Percentiles rank a stretch among this genome's conserved stretches.
phyloP scores from a whole-genome alignment of 2,329 filamentous ascomycete genomes.

The Gyromitra esculenta region DNA sequence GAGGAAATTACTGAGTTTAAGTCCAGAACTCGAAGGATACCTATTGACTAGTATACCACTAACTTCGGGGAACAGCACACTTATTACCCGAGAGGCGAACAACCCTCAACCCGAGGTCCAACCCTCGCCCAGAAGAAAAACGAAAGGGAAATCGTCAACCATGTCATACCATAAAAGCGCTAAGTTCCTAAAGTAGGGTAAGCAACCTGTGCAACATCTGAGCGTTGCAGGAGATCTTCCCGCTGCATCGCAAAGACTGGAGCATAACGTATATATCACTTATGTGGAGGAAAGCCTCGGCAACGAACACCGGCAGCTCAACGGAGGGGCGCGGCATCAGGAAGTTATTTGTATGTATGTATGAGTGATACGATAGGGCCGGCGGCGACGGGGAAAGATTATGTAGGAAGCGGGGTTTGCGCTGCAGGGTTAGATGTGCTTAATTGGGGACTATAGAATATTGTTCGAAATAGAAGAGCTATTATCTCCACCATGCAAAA shows the following conservation, averaged over 20 bases:
- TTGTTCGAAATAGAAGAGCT: not conserved
- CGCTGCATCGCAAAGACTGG: conserved; percentile 34
- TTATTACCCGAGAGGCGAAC: conserved; percentile 22
- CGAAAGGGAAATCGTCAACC: not conserved
- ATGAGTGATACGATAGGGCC: conserved; percentile 8
- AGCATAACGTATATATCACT: conserved; percentile 19
- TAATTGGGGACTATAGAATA: not conserved
- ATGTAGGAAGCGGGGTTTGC: conserved; percentile 1
- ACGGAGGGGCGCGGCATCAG: not conserved
- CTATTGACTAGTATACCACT: not conserved
- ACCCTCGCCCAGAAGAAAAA: conserved; percentile 22
- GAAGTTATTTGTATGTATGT: not conserved
- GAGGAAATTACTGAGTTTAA: not conserved
- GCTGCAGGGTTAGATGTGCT: not conserved
- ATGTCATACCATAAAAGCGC: not conserved
- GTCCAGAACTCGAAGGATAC: not conserved
- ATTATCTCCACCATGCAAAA: not conserved
- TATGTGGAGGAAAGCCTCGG: conserved; percentile 1
- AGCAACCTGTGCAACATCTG: conserved; percentile 43
- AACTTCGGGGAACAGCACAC: conserved; percentile 14
- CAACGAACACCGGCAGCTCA: conserved; percentile 7
- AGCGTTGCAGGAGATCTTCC: conserved; percentile 49
- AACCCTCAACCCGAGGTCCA: conserved; percentile 14
- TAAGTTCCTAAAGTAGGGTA: conserved; percentile 32
- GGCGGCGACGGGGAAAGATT: not conserved